A percentile compares a stretch with the other conserved stretches of the same genome.
phyloP scores from a whole-genome alignment of 129 eudicot species.

The Saussurea involucrata region DNA sequence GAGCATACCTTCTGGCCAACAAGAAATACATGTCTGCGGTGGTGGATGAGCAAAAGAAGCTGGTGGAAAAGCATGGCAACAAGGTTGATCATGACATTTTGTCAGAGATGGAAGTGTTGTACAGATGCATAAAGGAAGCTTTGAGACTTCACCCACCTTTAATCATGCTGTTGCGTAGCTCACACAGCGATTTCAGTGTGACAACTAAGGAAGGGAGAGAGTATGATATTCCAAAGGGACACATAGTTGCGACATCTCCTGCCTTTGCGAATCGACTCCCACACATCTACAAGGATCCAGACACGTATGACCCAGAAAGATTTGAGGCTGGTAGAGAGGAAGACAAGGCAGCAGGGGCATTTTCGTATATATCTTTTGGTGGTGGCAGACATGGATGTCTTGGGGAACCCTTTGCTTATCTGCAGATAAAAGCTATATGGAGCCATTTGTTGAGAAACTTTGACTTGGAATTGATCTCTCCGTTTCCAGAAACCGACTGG shows the following conservation, averaged over 20 bases:
- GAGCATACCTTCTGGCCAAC: slow-evolving; percentile 86
- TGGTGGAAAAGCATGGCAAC: slow-evolving; percentile 54
- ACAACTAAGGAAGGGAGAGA: slow-evolving; percentile 74
- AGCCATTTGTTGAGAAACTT: slow-evolving; percentile 11
- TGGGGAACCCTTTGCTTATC: slow-evolving; percentile 35
- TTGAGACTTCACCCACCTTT: slow-evolving; percentile 93
- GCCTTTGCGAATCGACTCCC: slow-evolving; percentile 89
- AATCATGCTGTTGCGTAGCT: slow-evolving; percentile 84
- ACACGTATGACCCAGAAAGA: slow-evolving; percentile 83
- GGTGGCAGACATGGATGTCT: slow-evolving; percentile 99
- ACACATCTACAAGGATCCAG: slow-evolving; percentile 80
- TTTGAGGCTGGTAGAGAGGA: slow-evolving; percentile 68
- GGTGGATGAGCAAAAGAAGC: slow-evolving; percentile 59
- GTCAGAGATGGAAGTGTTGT: slow-evolving; percentile 80
- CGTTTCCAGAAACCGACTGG: slow-evolving; percentile 34
- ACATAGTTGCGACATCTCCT: slow-evolving; percentile 89
- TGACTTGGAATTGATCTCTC: neutral
- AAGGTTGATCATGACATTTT: slow-evolving; percentile 73
- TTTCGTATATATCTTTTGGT: slow-evolving; percentile 88
- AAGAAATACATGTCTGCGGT: slow-evolving; percentile 60
- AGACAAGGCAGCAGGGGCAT: slow-evolving; percentile 24
- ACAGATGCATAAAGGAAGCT: slow-evolving; percentile 89
- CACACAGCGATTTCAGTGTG: slow-evolving; percentile 76
- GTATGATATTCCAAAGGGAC: slow-evolving; percentile 91
- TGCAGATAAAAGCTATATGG: slow-evolving; percentile 1